Conservation (phyloP, 257 asterid species). For the Petrea volubilis region DNA sequence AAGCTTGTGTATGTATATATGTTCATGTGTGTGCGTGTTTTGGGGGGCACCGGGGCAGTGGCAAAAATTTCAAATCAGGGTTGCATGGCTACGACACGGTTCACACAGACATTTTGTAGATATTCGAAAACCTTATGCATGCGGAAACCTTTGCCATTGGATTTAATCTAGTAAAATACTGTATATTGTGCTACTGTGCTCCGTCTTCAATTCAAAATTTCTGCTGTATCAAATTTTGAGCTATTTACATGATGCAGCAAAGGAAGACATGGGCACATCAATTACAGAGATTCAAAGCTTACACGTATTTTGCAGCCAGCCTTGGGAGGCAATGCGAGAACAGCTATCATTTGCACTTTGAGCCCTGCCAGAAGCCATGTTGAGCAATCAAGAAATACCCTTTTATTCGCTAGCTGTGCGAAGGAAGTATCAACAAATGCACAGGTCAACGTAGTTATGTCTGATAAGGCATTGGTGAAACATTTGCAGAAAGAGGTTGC, state of each 20-base stretch:
- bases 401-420: slow-evolving; percentile 93
- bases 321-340: slow-evolving; percentile 99
- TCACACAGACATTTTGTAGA: background rate
- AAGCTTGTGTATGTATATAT: too few species aligned
- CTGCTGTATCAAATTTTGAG: slow-evolving; percentile 5
- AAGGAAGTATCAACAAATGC: slow-evolving; percentile 98
- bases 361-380: slow-evolving; percentile 97
- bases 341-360: slow-evolving; percentile 94
- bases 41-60: too few species aligned
- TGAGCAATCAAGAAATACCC: slow-evolving; percentile 98
- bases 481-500: slow-evolving; percentile 98
- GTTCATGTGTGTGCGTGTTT: too few species aligned
- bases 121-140: background rate
- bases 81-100: too few species aligned
- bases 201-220: background rate
- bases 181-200: background rate
- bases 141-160: background rate
- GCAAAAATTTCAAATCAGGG: too few species aligned
- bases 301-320: slow-evolving; percentile 98
- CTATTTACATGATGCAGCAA: slow-evolving; percentile 64
- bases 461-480: slow-evolving; percentile 98
- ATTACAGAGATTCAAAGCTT: slow-evolving; percentile 96
- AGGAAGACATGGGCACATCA: slow-evolving; percentile 93
- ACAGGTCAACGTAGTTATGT: slow-evolving; percentile 98
- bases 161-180: background rate